Percentiles rank a stretch among this genome's conserved stretches.
Conservation (phyloP, 2,329 filamentous ascomycete species). For the Ceratocystis albifundus region DNA sequence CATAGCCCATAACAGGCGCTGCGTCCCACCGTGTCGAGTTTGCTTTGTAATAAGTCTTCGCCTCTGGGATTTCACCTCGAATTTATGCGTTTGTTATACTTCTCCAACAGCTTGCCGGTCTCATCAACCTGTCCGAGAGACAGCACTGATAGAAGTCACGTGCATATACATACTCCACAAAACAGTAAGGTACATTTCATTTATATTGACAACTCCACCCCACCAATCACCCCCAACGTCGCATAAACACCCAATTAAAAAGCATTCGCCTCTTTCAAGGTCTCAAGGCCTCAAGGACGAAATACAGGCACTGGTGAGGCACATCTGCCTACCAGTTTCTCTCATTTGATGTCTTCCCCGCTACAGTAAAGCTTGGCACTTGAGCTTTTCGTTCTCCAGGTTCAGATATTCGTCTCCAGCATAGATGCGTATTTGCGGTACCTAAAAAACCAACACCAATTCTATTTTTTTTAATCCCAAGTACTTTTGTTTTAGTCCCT, state of each 20-base stretch:
- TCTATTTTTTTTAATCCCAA: slow-evolving; percentile 3
- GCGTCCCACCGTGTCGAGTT: not conserved
- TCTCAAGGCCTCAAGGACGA: not conserved
- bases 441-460: not conserved
- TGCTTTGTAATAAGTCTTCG: not conserved
- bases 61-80: too few species aligned
- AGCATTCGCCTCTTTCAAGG: not conserved
- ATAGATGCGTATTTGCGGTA: not conserved
- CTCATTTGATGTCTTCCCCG: not conserved
- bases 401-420: not conserved
- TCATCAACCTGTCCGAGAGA: not conserved
- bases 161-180: not conserved
- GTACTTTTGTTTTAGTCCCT: slow-evolving; percentile 1
- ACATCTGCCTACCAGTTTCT: not conserved
- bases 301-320: not conserved
- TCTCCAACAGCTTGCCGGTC: not conserved
- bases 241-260: slow-evolving; percentile 19
- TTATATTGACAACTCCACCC: slow-evolving; percentile 12
- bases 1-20: not conserved
- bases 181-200: not conserved
- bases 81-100: not conserved
- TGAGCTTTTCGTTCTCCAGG: not conserved
- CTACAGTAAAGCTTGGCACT: not conserved
- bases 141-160: not conserved
- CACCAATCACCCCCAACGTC: slow-evolving; percentile 19